These are phyloP conservation scores for Fusarium oligoseptatum DNA, from an alignment of 2,329 filamentous ascomycete genomes.

Conservation along the genomic window DNA sequence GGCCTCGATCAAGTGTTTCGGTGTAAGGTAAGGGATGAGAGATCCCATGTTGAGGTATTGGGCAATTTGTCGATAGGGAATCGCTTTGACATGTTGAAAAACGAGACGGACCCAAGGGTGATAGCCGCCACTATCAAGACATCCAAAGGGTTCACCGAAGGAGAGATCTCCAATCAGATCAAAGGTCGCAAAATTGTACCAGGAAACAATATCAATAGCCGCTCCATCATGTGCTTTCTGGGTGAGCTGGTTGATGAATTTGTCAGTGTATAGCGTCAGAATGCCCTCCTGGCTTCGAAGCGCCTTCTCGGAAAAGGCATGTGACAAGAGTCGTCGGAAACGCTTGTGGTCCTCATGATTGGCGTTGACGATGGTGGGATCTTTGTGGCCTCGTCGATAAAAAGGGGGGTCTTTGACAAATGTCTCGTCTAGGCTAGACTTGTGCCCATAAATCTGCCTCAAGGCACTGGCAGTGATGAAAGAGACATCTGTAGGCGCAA, in stretches of 20 bases:
- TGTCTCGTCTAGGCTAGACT: neutral
- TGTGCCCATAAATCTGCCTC: slow-evolving; percentile 2
- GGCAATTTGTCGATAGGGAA: neutral
- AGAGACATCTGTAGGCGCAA: neutral
- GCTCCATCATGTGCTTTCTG: neutral
- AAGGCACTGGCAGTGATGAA: neutral
- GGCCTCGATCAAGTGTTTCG: neutral
- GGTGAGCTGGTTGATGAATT: neutral
- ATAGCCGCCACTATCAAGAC: slow-evolving; percentile 31
- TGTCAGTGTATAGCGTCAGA: neutral
- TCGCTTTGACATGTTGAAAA: neutral
- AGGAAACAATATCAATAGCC: slow-evolving; percentile 13
- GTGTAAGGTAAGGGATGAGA: neutral
- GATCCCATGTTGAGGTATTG: neutral
- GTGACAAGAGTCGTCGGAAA: neutral
- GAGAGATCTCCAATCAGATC: slow-evolving; percentile 49
- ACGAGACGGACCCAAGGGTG: slow-evolving; percentile 1
- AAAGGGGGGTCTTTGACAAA: neutral
- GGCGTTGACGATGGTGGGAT: slow-evolving; percentile 1
- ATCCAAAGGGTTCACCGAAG: slow-evolving; percentile 47
- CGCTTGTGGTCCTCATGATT: slow-evolving; percentile 3
- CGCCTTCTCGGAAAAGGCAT: neutral
- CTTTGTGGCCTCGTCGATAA: neutral
- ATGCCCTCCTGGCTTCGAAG: neutral
- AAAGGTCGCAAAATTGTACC: slow-evolving; percentile 50